phyloP scores from a whole-genome alignment of 2,329 filamentous ascomycete genomes.

The Paraphoma chrysanthemicola region DNA sequence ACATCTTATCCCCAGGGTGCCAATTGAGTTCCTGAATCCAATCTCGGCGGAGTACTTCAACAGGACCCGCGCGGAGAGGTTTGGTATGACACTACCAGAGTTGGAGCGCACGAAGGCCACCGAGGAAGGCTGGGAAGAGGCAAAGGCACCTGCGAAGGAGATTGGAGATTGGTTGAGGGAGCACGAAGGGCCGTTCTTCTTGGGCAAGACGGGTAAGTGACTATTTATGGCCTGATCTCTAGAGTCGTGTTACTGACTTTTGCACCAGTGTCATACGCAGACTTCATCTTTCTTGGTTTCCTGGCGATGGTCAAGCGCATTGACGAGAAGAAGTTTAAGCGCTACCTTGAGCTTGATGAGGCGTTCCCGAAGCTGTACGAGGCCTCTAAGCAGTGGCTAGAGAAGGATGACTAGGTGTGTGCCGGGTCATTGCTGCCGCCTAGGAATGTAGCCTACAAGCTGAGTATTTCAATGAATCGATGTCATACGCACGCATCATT shows the following conservation, averaged over 20 bases:
- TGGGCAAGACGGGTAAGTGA: slow-evolving; percentile 58
- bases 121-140: slow-evolving; percentile 58
- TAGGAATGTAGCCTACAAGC: too few species aligned
- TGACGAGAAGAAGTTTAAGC: slow-evolving; percentile 49
- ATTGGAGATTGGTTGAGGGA: slow-evolving; percentile 59
- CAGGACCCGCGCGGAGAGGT: slow-evolving; percentile 55
- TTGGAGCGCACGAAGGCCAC: slow-evolving; percentile 57
- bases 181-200: slow-evolving; percentile 66
- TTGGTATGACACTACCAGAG: slow-evolving; percentile 63
- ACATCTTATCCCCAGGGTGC: slow-evolving; percentile 55
- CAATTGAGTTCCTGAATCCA: slow-evolving; percentile 59
- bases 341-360: slow-evolving; percentile 49
- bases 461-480: too few species aligned
- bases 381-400: slow-evolving; percentile 50
- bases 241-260: slow-evolving; percentile 1
- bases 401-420: slow-evolving; percentile 41
- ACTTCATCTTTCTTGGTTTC: slow-evolving; percentile 61
- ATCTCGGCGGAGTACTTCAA: slow-evolving; percentile 63
- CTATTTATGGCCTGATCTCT: not conserved
- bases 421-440: too few species aligned
- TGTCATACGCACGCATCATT: too few species aligned
- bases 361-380: slow-evolving; percentile 46
- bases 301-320: slow-evolving; percentile 53
- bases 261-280: slow-evolving; percentile 46
- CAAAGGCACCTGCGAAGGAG: slow-evolving; percentile 47